Evolutionary conservation across 352 stramenopile species (phyloP).

Genomic region (Pythium scleroteichum): DNA sequence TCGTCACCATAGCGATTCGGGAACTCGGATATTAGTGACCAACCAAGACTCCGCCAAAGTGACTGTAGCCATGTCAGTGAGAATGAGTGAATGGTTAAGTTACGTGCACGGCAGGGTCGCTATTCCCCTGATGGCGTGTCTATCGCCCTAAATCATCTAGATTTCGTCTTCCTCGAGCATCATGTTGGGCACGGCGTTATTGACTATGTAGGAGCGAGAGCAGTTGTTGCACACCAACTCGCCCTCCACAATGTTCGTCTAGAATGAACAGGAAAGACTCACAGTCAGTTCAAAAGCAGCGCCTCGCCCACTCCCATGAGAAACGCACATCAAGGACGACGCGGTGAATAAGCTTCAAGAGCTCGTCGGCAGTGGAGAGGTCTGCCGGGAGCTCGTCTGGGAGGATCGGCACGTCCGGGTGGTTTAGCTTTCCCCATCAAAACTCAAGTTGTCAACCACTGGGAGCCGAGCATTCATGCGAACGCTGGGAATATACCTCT

Average conservation of each 20-base stretch:
- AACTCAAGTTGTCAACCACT: not conserved
- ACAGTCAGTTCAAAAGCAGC: no score
- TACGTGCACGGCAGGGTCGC: no score
- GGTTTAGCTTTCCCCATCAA: constrained; percentile 53
- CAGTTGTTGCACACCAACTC: constrained; percentile 87
- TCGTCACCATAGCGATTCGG: no score
- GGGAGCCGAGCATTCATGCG: not conserved
- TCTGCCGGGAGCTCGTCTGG: constrained; percentile 65
- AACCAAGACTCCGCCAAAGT: no score
- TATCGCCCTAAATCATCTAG: no score
- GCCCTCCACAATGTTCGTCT: constrained; percentile 86
- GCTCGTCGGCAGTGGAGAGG: constrained; percentile 55
- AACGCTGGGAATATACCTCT: constrained; percentile 40
- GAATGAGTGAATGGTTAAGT: no score
- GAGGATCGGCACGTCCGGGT: constrained; percentile 73
- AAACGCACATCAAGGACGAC: constrained; percentile 79
- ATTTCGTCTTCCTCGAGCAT: constrained; percentile 86
- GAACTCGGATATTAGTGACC: no score
- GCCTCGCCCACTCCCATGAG: no score
- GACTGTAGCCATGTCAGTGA: no score
- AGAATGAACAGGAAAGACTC: no score
- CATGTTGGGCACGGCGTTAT: constrained; percentile 85
- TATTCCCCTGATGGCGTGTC: no score
- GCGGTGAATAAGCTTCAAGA: constrained; percentile 75
- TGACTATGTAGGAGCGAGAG: constrained; percentile 72